Percentiles rank a stretch among this genome's conserved stretches.
Conservation (phyloP, 176 grass and related monocot genomes). For the Musa acuminata region DNA sequence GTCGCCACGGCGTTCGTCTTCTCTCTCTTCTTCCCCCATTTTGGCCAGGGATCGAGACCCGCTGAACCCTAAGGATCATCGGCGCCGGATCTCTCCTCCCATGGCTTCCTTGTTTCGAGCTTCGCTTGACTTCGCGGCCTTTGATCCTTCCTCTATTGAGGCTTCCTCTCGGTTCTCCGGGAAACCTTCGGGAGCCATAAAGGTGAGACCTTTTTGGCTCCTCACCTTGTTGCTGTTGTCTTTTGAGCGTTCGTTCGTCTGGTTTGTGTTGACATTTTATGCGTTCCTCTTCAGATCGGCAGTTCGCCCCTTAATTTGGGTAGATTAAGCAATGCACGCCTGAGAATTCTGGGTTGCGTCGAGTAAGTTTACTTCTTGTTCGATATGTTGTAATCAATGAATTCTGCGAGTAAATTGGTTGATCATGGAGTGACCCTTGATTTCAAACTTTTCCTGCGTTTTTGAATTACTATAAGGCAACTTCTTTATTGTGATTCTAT, state of each 20-base stretch:
- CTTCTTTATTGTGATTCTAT: no score
- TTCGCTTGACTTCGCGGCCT: constrained; percentile 19
- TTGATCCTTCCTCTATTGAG: neutral
- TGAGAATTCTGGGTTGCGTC: constrained; percentile 2
- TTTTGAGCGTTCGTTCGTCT: neutral
- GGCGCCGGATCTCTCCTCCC: constrained; percentile 17
- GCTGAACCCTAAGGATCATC: neutral
- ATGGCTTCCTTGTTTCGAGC: constrained; percentile 37
- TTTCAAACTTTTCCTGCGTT: no score
- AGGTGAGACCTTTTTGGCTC: constrained; percentile 10
- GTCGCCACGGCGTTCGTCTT: neutral
- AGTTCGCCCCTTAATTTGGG: constrained; percentile 1
- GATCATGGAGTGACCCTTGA: no score
- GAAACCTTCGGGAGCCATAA: constrained; percentile 7
- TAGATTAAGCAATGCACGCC: neutral
- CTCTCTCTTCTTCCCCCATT: neutral
- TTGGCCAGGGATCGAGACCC: constrained; percentile 37
- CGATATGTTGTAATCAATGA: neutral
- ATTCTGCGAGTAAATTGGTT: neutral
- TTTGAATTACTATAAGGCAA: no score
- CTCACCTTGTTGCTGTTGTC: neutral
- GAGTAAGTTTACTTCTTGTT: constrained; percentile 9
- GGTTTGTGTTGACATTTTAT: neutral
- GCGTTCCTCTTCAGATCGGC: constrained; percentile 14
- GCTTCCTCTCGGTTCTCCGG: neutral